Conservation (phyloP, 495 filamentous ascomycete genomes). For the Penicillium daleae region DNA sequence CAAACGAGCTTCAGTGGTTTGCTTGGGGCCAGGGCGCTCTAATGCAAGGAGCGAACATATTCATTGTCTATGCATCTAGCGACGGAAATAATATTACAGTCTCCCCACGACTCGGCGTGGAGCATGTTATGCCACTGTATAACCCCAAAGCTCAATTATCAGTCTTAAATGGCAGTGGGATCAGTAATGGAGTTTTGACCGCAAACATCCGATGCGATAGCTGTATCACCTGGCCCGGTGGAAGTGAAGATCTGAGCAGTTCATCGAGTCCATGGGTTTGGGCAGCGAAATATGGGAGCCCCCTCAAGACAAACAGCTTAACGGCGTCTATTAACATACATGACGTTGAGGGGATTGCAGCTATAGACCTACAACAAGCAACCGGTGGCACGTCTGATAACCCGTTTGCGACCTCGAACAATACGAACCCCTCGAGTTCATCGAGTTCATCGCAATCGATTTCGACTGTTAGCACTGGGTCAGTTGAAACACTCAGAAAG, state of each 20-base stretch:
- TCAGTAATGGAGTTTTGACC: conserved; percentile 55
- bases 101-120: conserved; percentile 59
- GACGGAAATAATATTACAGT: conserved; percentile 60
- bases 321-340: conserved; percentile 62
- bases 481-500: conserved; percentile 23
- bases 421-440: neutral
- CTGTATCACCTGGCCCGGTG: conserved; percentile 61
- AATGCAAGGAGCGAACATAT: conserved; percentile 70
- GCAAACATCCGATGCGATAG: conserved; percentile 65
- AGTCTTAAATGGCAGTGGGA: conserved; percentile 66
- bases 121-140: conserved; percentile 55
- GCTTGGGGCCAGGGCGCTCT: conserved; percentile 62
- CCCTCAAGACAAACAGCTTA: conserved; percentile 58
- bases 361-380: conserved; percentile 21
- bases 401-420: conserved; percentile 51
- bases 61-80: conserved; percentile 64
- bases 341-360: conserved; percentile 34
- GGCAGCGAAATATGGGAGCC: conserved; percentile 59
- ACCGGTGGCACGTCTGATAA: conserved; percentile 53
- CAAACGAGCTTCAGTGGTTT: conserved; percentile 62
- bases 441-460: neutral
- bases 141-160: conserved; percentile 53
- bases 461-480: neutral
- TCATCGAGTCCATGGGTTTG: conserved; percentile 64
- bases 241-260: conserved; percentile 46